These are phyloP conservation scores for Silene conica DNA, from an alignment of 148 eudicot species.

Conservation along the genomic window DNA sequence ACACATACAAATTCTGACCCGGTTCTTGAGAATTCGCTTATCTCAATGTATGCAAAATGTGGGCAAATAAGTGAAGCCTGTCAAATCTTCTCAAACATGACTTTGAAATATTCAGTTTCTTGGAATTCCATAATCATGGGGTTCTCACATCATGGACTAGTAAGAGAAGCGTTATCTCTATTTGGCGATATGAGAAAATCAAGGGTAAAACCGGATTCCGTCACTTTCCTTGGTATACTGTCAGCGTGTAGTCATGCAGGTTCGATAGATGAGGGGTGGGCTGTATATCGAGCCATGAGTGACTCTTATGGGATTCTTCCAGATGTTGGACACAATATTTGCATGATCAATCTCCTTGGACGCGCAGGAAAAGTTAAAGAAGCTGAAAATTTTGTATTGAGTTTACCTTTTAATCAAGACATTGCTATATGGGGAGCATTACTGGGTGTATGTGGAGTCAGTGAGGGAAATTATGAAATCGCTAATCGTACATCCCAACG, in stretches of 20 bases:
- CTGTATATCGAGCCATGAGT: conserved; percentile 29
- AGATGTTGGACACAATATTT: conserved; percentile 28
- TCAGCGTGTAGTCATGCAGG: conserved; percentile 44
- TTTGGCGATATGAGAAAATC: conserved; percentile 27
- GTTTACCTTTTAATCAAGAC: conserved; percentile 26
- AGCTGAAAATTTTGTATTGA: conserved; percentile 41
- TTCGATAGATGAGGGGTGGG: conserved; percentile 28
- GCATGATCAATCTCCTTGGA: conserved; percentile 38
- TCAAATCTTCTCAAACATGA: conserved; percentile 32
- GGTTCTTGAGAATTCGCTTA: conserved; percentile 33
- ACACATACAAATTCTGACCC: conserved; percentile 25
- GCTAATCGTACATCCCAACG: conserved; percentile 24
- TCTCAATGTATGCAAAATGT: conserved; percentile 46
- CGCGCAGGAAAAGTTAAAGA: conserved; percentile 37
- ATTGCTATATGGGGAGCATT: conserved; percentile 39
- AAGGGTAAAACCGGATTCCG: conserved; percentile 30
- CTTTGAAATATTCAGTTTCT: conserved; percentile 29
- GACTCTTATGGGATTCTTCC: conserved; percentile 29
- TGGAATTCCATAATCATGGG: conserved; percentile 51
- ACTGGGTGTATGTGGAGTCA: conserved; percentile 40
- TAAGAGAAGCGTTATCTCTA: conserved; percentile 30
- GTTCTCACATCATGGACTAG: conserved; percentile 36
- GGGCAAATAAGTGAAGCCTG: conserved; percentile 34
- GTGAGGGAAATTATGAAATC: conserved; percentile 28
- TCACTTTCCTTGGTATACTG: conserved; percentile 34